Base-by-base conservation (phyloP, 345 rosid genomes). In the Iberis pinnata region DNA sequence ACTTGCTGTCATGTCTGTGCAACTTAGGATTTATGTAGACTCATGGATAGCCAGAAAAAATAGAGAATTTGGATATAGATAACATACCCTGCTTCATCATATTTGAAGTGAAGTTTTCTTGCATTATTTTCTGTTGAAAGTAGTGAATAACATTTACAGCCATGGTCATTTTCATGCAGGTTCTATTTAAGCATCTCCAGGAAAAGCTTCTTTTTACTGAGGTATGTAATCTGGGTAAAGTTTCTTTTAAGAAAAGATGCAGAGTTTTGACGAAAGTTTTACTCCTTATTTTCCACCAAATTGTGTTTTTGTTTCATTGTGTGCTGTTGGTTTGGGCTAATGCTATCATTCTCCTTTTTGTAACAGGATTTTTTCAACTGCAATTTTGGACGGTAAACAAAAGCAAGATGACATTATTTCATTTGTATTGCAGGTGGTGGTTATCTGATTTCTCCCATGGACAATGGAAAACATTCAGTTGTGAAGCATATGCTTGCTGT, bases 401-500 rank as follows among this genome's bases (percentile, higher is more conserved):
- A 11, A 50, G 54, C 22, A 27, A 35, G 56, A 54, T 65, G 29
- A 48, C 37, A 43, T 37, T 64, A 20, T 60, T n/a, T 19, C 50
- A 29, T 70, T 36, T 61, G 38, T 49, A 32, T 77, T 58, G 60
- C 77, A 86, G 95, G 97, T 70, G 97, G 95, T 33, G 97, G 97
- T 69, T 89, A 80, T 75, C 90, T 89, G 48, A 74, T 89, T 53
- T 76, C 90, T 72, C 97, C 95, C 12, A 63, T 72, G 17, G 77
- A 78, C 49, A 77, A 84, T 38, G 96, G 89, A 52, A 79, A 70
- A 67, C 81, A 77, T 37, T 89, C 97, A 38, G 73, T 79, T 22
- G 94, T 89, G 49, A 89, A 89, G 73, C 95, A 86, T 76, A 89
- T 89, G 97, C 95, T 89, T 68, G 97, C 94, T 62, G 70, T 84